Conservation (phyloP, 2,329 filamentous ascomycete species). For the Colletotrichum euphorbiae region DNA sequence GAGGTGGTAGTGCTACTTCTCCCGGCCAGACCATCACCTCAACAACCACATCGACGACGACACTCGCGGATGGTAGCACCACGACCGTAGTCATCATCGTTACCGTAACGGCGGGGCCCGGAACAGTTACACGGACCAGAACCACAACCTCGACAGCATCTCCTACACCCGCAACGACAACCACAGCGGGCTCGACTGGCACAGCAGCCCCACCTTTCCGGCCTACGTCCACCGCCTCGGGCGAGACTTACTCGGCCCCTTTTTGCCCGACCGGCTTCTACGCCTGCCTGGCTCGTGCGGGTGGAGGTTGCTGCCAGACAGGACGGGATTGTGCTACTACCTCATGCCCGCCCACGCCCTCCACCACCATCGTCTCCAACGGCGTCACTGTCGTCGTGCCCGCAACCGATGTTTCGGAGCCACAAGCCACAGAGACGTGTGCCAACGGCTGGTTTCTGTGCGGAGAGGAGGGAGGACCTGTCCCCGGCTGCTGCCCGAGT, state of each 20-base stretch:
- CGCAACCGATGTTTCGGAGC: slow-evolving; percentile 57
- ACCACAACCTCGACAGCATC: slow-evolving; percentile 55
- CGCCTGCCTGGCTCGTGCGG: slow-evolving; percentile 85
- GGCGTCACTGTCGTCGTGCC: slow-evolving; percentile 80
- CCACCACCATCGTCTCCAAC: slow-evolving; percentile 73
- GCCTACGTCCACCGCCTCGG: slow-evolving; percentile 55
- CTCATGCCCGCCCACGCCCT: slow-evolving; percentile 74
- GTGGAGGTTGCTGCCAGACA: slow-evolving; percentile 87
- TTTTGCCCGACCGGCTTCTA: slow-evolving; percentile 92
- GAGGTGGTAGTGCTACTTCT: slow-evolving; percentile 44
- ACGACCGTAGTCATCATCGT: slow-evolving; percentile 56
- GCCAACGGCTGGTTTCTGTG: slow-evolving; percentile 85
- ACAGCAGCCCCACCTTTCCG: slow-evolving; percentile 60
- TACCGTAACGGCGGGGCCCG: slow-evolving; percentile 52
- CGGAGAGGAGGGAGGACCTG: slow-evolving; percentile 64
- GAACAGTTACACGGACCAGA: slow-evolving; percentile 43
- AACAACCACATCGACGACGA: slow-evolving; percentile 39
- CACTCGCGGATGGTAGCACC: slow-evolving; percentile 48
- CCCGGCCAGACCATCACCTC: slow-evolving; percentile 47
- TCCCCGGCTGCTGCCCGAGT: slow-evolving; percentile 85
- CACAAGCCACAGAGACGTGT: slow-evolving; percentile 64
- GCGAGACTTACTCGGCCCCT: slow-evolving; percentile 41
- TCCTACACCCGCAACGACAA: slow-evolving; percentile 52
- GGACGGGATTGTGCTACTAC: slow-evolving; percentile 86
- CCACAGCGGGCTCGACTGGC: slow-evolving; percentile 52